These are phyloP conservation scores for Clavispora vitiphila DNA, from an alignment of 805 yeast genomes.

Conservation along the genomic window DNA sequence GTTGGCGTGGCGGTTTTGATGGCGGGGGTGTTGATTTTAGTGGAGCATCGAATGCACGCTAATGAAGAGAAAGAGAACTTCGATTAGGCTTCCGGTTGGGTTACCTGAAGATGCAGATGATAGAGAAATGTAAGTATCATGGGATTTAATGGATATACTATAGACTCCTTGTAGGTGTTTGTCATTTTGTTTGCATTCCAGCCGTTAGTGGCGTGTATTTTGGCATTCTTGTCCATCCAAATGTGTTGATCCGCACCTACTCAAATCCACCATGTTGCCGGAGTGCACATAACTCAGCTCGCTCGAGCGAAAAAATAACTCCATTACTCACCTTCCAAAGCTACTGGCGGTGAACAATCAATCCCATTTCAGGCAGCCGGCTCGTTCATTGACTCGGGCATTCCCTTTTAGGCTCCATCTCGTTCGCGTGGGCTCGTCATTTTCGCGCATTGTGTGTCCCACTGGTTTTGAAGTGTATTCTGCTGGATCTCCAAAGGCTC, in stretches of 20 bases:
- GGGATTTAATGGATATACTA: no score
- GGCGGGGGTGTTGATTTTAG: constrained; percentile 19
- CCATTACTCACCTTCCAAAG: not conserved
- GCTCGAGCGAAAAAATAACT: not conserved
- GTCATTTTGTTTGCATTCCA: no score
- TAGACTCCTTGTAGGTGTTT: no score
- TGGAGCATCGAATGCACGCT: constrained; percentile 4
- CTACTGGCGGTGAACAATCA: not conserved
- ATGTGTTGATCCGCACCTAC: constrained; percentile 1
- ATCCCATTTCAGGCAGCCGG: not conserved
- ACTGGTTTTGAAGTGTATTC: not conserved
- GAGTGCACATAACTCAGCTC: not conserved
- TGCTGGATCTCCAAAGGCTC: not conserved
- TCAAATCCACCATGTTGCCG: not conserved
- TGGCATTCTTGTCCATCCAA: not conserved
- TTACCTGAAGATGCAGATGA: not conserved
- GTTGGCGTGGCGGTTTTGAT: constrained; percentile 42
- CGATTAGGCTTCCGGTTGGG: not conserved
- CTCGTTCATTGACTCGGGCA: not conserved
- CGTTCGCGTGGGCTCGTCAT: not conserved
- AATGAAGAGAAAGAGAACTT: not conserved
- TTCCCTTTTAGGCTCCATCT: not conserved
- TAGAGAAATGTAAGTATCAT: not conserved
- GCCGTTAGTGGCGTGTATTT: not conserved
- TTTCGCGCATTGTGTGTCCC: not conserved